Percentiles rank a stretch among this genome's conserved stretches.
phyloP scores from a whole-genome alignment of 2,329 filamentous ascomycete genomes.

The Nigrospora sphaerica region DNA sequence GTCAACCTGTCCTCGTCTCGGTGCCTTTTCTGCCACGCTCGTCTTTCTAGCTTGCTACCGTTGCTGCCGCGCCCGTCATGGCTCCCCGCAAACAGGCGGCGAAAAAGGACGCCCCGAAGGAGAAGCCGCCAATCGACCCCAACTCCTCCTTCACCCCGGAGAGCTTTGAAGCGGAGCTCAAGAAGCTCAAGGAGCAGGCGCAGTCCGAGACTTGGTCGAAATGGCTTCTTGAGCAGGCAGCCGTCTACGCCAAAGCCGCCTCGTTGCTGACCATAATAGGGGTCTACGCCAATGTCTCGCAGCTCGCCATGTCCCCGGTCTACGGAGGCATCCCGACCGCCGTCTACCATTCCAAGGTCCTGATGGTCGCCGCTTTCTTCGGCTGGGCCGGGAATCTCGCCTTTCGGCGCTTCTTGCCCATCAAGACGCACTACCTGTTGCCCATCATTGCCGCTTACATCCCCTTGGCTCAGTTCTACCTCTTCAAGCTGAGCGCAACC shows the following conservation, averaged over 20 bases:
- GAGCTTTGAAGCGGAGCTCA: constrained; percentile 47
- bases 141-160: constrained; percentile 37
- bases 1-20: not conserved
- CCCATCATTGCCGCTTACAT: constrained; percentile 71
- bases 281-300: constrained; percentile 61
- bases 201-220: constrained; percentile 23
- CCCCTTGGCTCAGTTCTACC: constrained; percentile 63
- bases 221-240: constrained; percentile 26
- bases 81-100: constrained; percentile 18
- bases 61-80: constrained; percentile 10
- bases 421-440: constrained; percentile 46
- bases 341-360: constrained; percentile 61
- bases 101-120: constrained; percentile 11
- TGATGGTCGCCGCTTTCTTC: constrained; percentile 59
- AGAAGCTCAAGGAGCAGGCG: constrained; percentile 34
- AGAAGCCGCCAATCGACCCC: constrained; percentile 16
- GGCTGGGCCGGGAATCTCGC: constrained; percentile 65
- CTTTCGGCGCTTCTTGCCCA: constrained; percentile 39
- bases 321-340: constrained; percentile 79
- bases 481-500: constrained; percentile 59
- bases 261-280: constrained; percentile 52
- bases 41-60: not conserved
- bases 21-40: not conserved
- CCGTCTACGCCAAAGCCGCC: constrained; percentile 32
- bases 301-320: constrained; percentile 74